These are phyloP conservation scores for Stagonosporopsis chrysanthemi DNA, from an alignment of 2,329 filamentous ascomycete genomes.

Conservation along the genomic window DNA sequence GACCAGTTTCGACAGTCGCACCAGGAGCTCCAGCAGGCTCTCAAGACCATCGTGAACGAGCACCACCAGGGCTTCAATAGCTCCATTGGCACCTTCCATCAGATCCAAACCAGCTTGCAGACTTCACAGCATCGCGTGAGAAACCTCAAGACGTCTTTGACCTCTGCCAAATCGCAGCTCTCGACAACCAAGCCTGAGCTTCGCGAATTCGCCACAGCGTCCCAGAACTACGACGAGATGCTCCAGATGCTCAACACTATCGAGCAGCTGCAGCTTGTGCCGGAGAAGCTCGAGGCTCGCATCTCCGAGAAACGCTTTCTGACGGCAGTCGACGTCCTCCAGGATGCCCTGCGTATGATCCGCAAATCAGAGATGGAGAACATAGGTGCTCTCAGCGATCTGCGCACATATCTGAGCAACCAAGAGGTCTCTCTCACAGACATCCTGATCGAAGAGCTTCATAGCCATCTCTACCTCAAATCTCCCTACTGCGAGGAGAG, in stretches of 20 bases:
- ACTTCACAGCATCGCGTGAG: constrained; percentile 86
- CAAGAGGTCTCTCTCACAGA: constrained; percentile 93
- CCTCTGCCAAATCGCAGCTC: constrained; percentile 79
- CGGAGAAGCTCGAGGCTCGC: constrained; percentile 89
- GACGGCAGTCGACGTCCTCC: constrained; percentile 88
- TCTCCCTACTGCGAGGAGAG: constrained; percentile 96
- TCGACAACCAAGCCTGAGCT: constrained; percentile 88
- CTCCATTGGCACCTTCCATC: constrained; percentile 98
- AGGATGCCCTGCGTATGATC: constrained; percentile 83
- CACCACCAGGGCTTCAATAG: constrained; percentile 99
- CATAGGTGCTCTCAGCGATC: constrained; percentile 85
- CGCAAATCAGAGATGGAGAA: constrained; percentile 87
- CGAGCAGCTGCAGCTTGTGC: constrained; percentile 86
- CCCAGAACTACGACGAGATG: constrained; percentile 89
- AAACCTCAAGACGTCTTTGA: constrained; percentile 80
- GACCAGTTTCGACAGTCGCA: constrained; percentile 84
- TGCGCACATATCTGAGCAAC: constrained; percentile 87
- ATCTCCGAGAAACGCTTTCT: constrained; percentile 97
- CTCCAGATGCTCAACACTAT: constrained; percentile 83
- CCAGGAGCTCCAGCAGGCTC: constrained; percentile 85
- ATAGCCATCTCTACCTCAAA: constrained; percentile 96
- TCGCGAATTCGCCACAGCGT: constrained; percentile 85
- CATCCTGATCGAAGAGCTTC: constrained; percentile 94
- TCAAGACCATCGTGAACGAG: constrained; percentile 96
- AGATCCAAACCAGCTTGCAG: constrained; percentile 93